Base-by-base conservation (phyloP, 495 filamentous ascomycete species). In the Daldinia grandis region DNA sequence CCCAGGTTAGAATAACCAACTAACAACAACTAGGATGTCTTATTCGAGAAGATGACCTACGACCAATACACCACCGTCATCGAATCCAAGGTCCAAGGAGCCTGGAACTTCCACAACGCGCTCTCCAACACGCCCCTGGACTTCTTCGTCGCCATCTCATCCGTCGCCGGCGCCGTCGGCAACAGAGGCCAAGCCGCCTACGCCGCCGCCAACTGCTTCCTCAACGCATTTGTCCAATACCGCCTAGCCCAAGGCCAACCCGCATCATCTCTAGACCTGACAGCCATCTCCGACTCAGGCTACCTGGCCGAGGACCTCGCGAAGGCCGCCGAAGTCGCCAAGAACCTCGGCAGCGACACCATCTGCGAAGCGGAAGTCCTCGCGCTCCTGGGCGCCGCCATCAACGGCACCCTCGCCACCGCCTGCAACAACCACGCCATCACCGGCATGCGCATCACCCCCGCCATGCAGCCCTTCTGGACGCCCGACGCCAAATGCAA, bases 141-240 rank as follows among this genome's bases (percentile, higher is more conserved):
- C 73, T 92, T 92, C 81, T 91, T 92, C 77, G 77, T 91, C 25
- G 82, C 83, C 38, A 83, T 91, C 35, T 89, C 87, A 5, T 92
- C 90, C 4, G 79, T 88, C 6, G 81, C 87, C 14, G 87, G 85
- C 37, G 79, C 85, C 6, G 80, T 90, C 31, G 90, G 90, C 1
- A 87, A 84, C 76, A 75, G 82, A 53, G 86, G 86, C 0, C 90
- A 92, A 76, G 83, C 87, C 3, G 87, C 87, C 7, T 92, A 92
- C 73, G 83, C 87, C 17, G 88, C 89, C 0, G 87, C 86, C 24
- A 91, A 90, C 73, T 85, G 85, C 55, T 91, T 87, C 78, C 80
- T 89, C 5, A 86, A 88, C 66, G 82, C 82, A 0, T 76, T 88
- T 28, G 81, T 82, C 0, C 83, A 83, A 59, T 77, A 85, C 76